Evolutionary conservation across 164 flowering plant genomes (phyloP).

Genomic region (Kalanchoe fedtschenkoi): DNA sequence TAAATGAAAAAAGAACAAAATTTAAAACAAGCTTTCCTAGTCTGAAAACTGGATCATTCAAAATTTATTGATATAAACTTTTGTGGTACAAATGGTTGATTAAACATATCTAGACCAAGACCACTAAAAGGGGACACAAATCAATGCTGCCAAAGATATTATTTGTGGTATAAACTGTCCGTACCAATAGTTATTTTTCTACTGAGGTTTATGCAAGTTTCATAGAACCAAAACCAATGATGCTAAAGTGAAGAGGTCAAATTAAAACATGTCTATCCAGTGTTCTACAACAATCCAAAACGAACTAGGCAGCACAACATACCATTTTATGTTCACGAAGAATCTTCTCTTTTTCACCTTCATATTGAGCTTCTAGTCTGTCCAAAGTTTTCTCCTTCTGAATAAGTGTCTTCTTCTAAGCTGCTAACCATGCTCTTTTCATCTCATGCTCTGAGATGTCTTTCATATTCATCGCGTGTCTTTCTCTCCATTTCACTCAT

Average conservation of each 20-base stretch:
- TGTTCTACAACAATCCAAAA: not conserved
- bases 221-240: too few species aligned
- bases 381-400: conserved; percentile 31
- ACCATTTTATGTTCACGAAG: conserved; percentile 45
- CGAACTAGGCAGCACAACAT: not conserved
- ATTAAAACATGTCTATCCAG: not conserved
- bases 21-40: not conserved
- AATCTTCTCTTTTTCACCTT: conserved; percentile 47
- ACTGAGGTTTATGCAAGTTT: too few species aligned
- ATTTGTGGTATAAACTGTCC: not conserved
- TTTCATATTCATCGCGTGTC: conserved; percentile 26
- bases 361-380: conserved; percentile 47
- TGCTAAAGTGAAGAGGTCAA: not conserved
- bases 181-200: too few species aligned
- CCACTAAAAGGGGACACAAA: not conserved
- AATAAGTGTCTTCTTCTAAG: conserved; percentile 31
- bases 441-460: conserved; percentile 44
- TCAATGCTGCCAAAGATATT: not conserved
- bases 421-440: conserved; percentile 26
- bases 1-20: not conserved
- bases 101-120: not conserved
- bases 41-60: too few species aligned
- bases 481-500: conserved; percentile 32
- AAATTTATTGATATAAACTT: too few species aligned
- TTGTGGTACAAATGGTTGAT: too few species aligned